Evolutionary conservation across 345 rosid species (phyloP).

Genomic region (Syzygium oleosum): DNA sequence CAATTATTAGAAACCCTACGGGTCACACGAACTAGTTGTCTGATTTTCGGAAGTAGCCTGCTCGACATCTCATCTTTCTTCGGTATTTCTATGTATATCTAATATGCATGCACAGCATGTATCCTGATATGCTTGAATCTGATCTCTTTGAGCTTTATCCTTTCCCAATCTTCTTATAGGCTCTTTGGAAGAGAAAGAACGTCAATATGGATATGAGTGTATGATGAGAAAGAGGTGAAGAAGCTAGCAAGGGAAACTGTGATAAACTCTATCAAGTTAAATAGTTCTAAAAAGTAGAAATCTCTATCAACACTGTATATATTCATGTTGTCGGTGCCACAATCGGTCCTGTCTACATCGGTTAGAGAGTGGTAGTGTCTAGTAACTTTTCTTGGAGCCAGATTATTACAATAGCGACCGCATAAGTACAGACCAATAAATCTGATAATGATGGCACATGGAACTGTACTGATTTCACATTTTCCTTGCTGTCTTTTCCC

Average conservation of each 20-base stretch:
- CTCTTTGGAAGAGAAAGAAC: neutral
- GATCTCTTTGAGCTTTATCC: neutral
- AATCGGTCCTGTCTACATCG: neutral
- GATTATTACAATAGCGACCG: neutral
- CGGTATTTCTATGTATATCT: neutral
- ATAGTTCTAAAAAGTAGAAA: neutral
- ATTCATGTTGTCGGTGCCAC: neutral
- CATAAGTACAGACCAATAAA: neutral
- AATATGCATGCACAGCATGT: neutral
- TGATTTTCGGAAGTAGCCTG: neutral
- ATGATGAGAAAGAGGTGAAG: neutral
- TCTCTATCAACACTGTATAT: neutral
- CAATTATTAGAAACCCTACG: neutral
- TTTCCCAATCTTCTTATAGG: neutral
- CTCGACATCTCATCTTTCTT: neutral
- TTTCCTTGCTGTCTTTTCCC: neutral
- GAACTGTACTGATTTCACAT: neutral
- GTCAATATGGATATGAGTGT: neutral
- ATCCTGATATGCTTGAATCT: neutral
- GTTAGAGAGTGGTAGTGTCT: neutral
- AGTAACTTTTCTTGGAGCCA: neutral
- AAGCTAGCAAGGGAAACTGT: neutral
- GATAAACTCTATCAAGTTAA: neutral
- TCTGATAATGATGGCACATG: neutral
- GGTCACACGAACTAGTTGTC: neutral